These are phyloP conservation scores for Cucurbita moschata DNA, from an alignment of 306 rosid genomes.

Conservation along the genomic window DNA sequence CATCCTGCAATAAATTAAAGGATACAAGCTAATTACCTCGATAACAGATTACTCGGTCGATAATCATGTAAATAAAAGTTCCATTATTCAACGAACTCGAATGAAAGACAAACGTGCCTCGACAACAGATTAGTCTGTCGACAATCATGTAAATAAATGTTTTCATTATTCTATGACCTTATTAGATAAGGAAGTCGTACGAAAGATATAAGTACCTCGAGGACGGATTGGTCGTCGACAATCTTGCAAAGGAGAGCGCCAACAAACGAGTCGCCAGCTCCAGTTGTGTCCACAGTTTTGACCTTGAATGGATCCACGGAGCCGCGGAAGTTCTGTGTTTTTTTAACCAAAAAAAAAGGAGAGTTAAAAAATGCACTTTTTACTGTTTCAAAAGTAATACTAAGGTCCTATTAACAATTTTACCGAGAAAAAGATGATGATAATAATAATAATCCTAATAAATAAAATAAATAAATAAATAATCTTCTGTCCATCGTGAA, in stretches of 20 bases:
- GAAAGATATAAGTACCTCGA: slow-evolving; percentile 33
- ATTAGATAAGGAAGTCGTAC: not conserved
- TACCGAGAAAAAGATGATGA: not conserved
- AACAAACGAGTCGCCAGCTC: slow-evolving; percentile 86
- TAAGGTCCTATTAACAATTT: not conserved
- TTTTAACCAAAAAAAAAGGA: not conserved
- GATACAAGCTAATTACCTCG: no score
- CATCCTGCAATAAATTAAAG: slow-evolving; percentile 18
- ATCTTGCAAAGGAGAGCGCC: slow-evolving; percentile 68
- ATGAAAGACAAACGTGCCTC: no score
- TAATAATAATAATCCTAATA: no score
- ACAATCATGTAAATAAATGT: no score
- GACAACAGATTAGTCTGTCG: no score
- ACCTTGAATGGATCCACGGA: slow-evolving; percentile 61
- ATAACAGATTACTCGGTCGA: no score
- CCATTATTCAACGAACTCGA: no score
- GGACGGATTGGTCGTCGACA: slow-evolving; percentile 77
- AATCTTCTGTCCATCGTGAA: no score
- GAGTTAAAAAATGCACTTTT: not conserved
- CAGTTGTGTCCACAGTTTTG: slow-evolving; percentile 69
- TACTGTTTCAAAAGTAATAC: not conserved
- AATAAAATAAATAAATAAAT: no score
- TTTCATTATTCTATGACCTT: no score
- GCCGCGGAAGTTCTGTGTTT: slow-evolving; percentile 58
- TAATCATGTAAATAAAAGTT: no score